Evolutionary conservation across 352 stramenopile species (phyloP).

Genomic region (Lagenidium giganteum): DNA sequence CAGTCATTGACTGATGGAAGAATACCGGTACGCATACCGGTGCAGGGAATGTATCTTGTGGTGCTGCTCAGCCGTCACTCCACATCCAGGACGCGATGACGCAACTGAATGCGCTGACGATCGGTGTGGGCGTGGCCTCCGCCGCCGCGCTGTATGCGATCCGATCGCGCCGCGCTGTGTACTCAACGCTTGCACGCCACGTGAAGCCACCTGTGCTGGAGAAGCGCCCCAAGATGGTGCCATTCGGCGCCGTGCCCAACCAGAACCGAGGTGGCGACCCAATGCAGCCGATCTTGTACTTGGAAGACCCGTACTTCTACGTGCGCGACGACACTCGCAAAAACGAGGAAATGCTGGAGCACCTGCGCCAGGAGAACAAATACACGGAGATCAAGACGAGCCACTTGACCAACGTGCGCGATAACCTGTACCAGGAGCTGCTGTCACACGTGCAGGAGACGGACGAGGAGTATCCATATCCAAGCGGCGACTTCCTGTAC

Average conservation of each 20-base stretch:
- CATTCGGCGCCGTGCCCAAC: conserved; percentile 67
- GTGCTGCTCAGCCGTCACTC: too few relatives aligned
- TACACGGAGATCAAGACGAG: conserved; percentile 87
- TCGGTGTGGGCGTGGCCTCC: conserved; percentile 49
- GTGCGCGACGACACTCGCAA: conserved; percentile 91
- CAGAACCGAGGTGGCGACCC: conserved; percentile 82
- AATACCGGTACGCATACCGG: too few relatives aligned
- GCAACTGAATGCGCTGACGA: conserved; percentile 36
- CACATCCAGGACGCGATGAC: too few relatives aligned
- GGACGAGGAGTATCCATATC: conserved; percentile 80
- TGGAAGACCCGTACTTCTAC: conserved; percentile 95
- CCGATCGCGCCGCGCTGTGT: conserved; percentile 48
- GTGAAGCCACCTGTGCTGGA: conserved; percentile 50
- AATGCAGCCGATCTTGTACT: conserved; percentile 85
- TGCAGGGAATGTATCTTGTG: too few relatives aligned
- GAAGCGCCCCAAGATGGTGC: conserved; percentile 77
- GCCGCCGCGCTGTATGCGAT: conserved; percentile 55
- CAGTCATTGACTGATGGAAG: too few relatives aligned
- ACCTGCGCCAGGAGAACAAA: conserved; percentile 91
- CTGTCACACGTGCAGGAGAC: conserved; percentile 88
- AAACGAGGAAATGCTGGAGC: conserved; percentile 88
- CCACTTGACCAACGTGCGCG: conserved; percentile 77
- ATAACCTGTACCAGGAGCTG: conserved; percentile 93
- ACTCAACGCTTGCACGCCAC: conserved; percentile 41
- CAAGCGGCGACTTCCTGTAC: conserved; percentile 80